Evolutionary conservation across 2,329 filamentous ascomycete genomes (phyloP), one percentile per base, ranked within the genome.

Genomic region (Gliomastix tumulicola): DNA sequence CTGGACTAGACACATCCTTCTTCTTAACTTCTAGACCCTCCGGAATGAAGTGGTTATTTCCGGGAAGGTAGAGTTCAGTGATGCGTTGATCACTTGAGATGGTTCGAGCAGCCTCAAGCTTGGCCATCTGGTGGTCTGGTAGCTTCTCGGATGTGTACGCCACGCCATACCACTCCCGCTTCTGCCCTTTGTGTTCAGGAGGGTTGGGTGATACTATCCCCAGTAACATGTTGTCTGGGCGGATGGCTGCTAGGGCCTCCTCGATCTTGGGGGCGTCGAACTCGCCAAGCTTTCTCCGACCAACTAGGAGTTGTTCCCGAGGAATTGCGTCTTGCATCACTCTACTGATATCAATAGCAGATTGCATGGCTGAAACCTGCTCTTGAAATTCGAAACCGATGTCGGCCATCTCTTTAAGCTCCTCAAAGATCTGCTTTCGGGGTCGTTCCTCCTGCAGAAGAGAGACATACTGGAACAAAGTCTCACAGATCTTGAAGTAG

Each of bases 121-220:
- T 79, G 10, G 70, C 64, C 56, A 94, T 68, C 48, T 96, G 82
- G 15, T 88, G 79, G 12, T 71, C 55, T 0, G 89, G 81, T 23
- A 98, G 85, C 53, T 79, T 83, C 54, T 94, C 84, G 21, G 82
- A 74, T 44, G 79, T 85, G 62, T 96, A 94, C 53, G 97, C 89
- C 0, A 92, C 98, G 8, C 90, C 90, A 49, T 98, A 98, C 92
- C 92, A 98, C 55, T 89, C 88, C 65, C 98, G 92, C 54, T 84
- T 94, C 56, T 82, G 66, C 45, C 94, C 75, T 85, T 88, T 96
- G 35, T 78, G 74, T 0, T 87, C 89, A 0, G 89, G 89, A 47
- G 82, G 84, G 8, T 85, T 82, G 52, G 88, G 85, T 18, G 88
- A 90, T 20, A 94, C 79, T 34, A 97, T 71, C 2, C 79, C 82